Percentiles rank a stretch among this genome's conserved stretches.
Conservation (phyloP, 441 rosid genomes). For the Dalechampia spathulata region DNA sequence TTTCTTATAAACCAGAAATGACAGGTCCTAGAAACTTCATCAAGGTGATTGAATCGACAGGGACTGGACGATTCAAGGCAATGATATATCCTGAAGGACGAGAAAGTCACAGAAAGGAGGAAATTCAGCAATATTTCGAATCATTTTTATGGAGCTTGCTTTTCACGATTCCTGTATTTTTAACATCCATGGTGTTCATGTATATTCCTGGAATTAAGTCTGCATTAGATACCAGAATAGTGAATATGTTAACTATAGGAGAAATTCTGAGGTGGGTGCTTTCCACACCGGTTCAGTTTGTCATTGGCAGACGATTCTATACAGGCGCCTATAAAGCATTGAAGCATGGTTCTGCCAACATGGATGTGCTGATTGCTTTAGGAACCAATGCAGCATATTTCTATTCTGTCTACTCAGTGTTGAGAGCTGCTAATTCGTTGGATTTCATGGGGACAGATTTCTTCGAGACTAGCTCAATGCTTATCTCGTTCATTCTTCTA, state of each 20-base stretch:
- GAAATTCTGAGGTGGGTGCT: constrained; percentile 61
- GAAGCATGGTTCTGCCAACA: constrained; percentile 74
- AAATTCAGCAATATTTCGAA: constrained; percentile 50
- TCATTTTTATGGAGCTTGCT: constrained; percentile 79
- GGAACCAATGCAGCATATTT: constrained; percentile 98
- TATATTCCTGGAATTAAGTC: constrained; percentile 58
- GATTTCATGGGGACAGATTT: constrained; percentile 65
- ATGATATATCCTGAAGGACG: constrained; percentile 50
- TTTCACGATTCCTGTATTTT: constrained; percentile 75
- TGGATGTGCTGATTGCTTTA: constrained; percentile 85
- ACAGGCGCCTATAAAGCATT: constrained; percentile 71
- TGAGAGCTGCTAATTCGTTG: constrained; percentile 68
- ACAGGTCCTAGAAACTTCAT: constrained; percentile 80
- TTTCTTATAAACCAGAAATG: constrained; percentile 61
- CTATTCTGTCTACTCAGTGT: constrained; percentile 65
- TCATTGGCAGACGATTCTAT: constrained; percentile 75
- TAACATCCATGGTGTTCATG: constrained; percentile 78
- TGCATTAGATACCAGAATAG: constrained; percentile 49
- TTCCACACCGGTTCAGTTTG: constrained; percentile 84
- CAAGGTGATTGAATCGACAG: constrained; percentile 62
- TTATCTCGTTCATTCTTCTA: constrained; percentile 79
- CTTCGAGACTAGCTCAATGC: constrained; percentile 96
- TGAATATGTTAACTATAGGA: constrained; percentile 72
- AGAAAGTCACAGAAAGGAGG: constrained; percentile 41
- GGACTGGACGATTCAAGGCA: constrained; percentile 53